Conservation (phyloP, 179 eudicot species). For the Gypsophila paniculata region DNA sequence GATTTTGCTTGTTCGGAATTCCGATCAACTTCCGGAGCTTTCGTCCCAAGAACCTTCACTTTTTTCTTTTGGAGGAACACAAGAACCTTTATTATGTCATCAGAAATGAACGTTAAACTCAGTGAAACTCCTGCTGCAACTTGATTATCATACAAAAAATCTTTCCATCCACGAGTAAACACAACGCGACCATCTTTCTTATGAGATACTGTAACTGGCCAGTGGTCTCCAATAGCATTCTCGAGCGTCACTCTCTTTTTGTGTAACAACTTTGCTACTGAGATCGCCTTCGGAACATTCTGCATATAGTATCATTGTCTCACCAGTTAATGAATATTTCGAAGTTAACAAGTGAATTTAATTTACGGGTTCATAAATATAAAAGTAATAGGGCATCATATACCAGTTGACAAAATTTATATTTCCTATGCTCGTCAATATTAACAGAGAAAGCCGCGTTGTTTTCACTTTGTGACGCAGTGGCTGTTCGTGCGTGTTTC, state of each 20-base stretch:
- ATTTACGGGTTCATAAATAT: not conserved
- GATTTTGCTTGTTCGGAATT: conserved; percentile 13
- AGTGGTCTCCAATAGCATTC: conserved; percentile 22
- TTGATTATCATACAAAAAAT: conserved; percentile 20
- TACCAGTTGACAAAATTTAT: conserved; percentile 28
- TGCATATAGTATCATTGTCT: conserved; percentile 4
- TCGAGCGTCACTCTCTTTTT: conserved; percentile 21
- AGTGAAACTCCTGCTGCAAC: conserved; percentile 21
- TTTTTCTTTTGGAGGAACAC: no score
- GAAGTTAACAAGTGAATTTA: not conserved
- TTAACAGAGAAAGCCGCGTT: conserved; percentile 19
- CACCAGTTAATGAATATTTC: not conserved
- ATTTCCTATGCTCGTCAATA: conserved; percentile 17
- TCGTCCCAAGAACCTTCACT: conserved; percentile 21
- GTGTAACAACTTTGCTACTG: conserved; percentile 13
- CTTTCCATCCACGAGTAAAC: conserved; percentile 26
- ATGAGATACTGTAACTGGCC: conserved; percentile 25
- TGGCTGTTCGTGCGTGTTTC: conserved; percentile 8
- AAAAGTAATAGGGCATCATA: not conserved
- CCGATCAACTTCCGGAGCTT: conserved; percentile 17
- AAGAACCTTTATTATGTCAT: conserved; percentile 19
- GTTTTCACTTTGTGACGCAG: not conserved
- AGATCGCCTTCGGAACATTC: conserved; percentile 21
- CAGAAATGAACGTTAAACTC: conserved; percentile 20
- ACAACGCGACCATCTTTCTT: conserved; percentile 24